Evolutionary conservation across 768 basidiomycete genomes (phyloP), one percentile per base, ranked within the genome.

Genomic region (Mycena belliarum): DNA sequence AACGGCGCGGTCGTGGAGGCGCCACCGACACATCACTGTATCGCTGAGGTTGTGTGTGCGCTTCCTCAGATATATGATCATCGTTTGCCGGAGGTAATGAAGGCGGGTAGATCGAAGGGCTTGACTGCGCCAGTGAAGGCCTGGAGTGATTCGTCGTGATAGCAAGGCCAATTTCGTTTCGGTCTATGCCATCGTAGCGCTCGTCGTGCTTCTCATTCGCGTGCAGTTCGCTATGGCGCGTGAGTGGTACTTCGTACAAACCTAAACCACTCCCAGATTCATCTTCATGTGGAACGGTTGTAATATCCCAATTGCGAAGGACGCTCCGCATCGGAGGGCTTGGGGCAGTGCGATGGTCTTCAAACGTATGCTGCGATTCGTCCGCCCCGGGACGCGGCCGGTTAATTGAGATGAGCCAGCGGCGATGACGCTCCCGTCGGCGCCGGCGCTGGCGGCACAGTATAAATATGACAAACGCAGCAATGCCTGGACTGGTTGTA

Each of bases 101-200:
- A 1, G 76, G 69, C 10, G 82, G 78, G 60, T 82, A 81, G 26
- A 82, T 75, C 0, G 83, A 82, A 45, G 82, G 81, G 44, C 76
- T 79, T 20, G 80, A 81, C 44, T 73, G 76, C 40, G 76, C 68
- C 25, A 69, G 64, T 4, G 76, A 79, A 4, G 66, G 68, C 47
- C 67, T 59, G 2, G 62, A 63, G 14, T 61, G 56, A 18, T 63
- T 64, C 49, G 59, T 65, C 33, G 66, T 69, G 46, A 69, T 63
- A 23, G 62, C 55, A 12, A 68, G 55, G 25, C 64, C 68, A 37
- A 60, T 63, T 33, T 55, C 35, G 33, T 57, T 47, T 38, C 55
- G 64, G 55, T 61, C 51, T 32, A n/a, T 20, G 14, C 29, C 21
- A 21, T 52, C 32, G 25, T 55, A 28, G 12, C 54, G 51, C 28